Base-by-base conservation (phyloP, 768 basidiomycete species). In the Tricholoma bakamatsutake region DNA sequence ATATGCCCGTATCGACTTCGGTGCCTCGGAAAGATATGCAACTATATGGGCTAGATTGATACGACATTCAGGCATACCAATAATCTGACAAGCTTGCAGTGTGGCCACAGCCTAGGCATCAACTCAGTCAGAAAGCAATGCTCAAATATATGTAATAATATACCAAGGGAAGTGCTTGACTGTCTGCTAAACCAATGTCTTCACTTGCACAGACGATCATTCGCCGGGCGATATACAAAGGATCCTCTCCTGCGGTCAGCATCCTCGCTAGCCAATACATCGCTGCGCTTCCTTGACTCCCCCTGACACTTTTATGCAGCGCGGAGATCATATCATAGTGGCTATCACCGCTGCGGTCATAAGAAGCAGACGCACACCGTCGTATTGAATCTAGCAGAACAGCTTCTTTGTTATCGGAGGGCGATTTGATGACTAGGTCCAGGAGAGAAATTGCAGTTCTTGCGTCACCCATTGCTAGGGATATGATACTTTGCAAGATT, bases 261-360 rank as follows among this genome's bases (percentile, higher is more conserved):
- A 92, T 92, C 50, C 88, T 80, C 9, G 90, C 90, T 18, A 94
- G 76, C 90, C 91, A 94, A 66, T 93, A 94, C 75, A 93, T 71
- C 5, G 91, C 91, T 0, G 90, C 92, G 62, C 77, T 77, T 5
- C 82, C 83, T 59, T 92, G 82, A 54, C 83, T 82, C 7, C 90
- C 92, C 33, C 92, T 79, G 33, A 93, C 79, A 56, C 82, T 83
- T 69, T 94, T 94, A 71, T 94, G 91, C 61, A 93, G 72, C 2
- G 87, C 90, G 31, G 84, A 87, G 61, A 90, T 91, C 82, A 88
- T 84, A 67, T 92, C 89, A 64, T 90, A 92, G 56, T 76, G 80
- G 56, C 77, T 77, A 59, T 93, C 92, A 3, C 90, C 89, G 8
- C 80, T 79, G 33, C 90, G 80, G 66, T 93, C 88, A 64, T 88